These are phyloP conservation scores for Trebouxia sp. DNA, from an alignment of 139 green algal genomes.

Conservation along the genomic window DNA sequence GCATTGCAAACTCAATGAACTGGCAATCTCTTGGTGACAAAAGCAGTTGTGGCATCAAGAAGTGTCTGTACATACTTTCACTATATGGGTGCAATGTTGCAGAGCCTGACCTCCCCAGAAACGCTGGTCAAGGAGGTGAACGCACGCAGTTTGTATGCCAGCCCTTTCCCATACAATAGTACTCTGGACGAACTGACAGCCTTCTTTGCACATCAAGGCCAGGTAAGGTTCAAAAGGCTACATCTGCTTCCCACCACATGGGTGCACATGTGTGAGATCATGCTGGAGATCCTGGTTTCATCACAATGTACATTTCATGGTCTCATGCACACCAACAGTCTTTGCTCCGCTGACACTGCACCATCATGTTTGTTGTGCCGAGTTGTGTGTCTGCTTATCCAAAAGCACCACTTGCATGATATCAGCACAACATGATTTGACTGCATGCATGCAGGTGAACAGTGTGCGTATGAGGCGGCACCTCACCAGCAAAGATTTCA, in stretches of 20 bases:
- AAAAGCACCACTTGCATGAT: too few species aligned
- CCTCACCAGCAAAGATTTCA: slow-evolving; percentile 78
- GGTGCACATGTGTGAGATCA: too few species aligned
- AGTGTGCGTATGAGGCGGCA: slow-evolving; percentile 81
- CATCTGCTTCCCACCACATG: too few species aligned
- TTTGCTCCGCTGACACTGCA: background rate
- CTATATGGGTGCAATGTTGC: too few species aligned
- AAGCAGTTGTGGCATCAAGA: too few species aligned
- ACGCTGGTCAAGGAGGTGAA: slow-evolving; percentile 61
- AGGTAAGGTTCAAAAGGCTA: background rate
- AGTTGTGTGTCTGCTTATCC: too few species aligned
- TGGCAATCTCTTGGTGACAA: background rate
- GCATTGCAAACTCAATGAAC: background rate
- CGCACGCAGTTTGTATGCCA: slow-evolving; percentile 70
- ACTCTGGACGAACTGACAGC: slow-evolving; percentile 59
- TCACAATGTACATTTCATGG: too few species aligned
- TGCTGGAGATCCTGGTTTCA: too few species aligned
- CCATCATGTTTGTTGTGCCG: too few species aligned
- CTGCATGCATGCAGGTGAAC: slow-evolving; percentile 44
- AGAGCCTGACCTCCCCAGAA: slow-evolving; percentile 40
- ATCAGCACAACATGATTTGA: too few species aligned
- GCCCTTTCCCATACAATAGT: slow-evolving; percentile 74
- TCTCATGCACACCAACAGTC: too few species aligned
- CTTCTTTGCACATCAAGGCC: slow-evolving; percentile 25
- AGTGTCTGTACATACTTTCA: background rate